A percentile compares a stretch with the other conserved stretches of the same genome.
These are phyloP conservation scores for Verticillium longisporum DNA, from an alignment of 2,329 filamentous ascomycete species.

Conservation along the genomic window DNA sequence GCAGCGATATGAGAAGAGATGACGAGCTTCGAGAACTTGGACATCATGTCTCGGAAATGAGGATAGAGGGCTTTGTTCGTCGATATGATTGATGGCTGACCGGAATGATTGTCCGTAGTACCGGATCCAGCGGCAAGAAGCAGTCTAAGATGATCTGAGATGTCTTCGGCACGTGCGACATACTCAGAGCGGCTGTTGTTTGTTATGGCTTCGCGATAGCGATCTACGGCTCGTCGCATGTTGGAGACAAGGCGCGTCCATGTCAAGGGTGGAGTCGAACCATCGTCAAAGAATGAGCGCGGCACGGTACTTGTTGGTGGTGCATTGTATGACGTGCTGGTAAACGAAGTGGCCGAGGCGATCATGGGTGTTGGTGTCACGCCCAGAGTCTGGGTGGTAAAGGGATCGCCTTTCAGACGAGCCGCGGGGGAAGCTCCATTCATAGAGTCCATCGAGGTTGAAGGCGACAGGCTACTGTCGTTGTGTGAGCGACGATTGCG, in stretches of 20 bases:
- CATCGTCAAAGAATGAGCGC: constrained; percentile 85
- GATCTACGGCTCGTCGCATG: constrained; percentile 85
- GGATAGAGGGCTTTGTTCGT: constrained; percentile 96
- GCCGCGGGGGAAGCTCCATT: constrained; percentile 58
- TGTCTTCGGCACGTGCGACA: constrained; percentile 91
- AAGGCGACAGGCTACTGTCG: constrained; percentile 67
- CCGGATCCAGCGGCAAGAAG: constrained; percentile 93
- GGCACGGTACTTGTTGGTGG: constrained; percentile 58
- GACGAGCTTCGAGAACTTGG: constrained; percentile 97
- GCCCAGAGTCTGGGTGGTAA: constrained; percentile 29
- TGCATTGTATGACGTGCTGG: constrained; percentile 48
- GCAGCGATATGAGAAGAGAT: constrained; percentile 97
- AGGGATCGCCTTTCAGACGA: constrained; percentile 50
- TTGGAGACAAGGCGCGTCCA: constrained; percentile 89
- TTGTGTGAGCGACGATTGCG: constrained; percentile 60
- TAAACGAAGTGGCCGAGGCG: constrained; percentile 56
- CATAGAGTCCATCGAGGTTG: constrained; percentile 87
- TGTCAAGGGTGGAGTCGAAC: constrained; percentile 69
- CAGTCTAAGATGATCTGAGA: constrained; percentile 89
- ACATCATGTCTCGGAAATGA: constrained; percentile 99
- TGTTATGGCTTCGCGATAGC: constrained; percentile 84
- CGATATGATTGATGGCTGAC: constrained; percentile 97
- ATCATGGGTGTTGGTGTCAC: constrained; percentile 40
- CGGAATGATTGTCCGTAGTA: constrained; percentile 97
- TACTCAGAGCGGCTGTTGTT: constrained; percentile 82